Conservation (phyloP, 257 asterid species). For the Verbena officinalis region DNA sequence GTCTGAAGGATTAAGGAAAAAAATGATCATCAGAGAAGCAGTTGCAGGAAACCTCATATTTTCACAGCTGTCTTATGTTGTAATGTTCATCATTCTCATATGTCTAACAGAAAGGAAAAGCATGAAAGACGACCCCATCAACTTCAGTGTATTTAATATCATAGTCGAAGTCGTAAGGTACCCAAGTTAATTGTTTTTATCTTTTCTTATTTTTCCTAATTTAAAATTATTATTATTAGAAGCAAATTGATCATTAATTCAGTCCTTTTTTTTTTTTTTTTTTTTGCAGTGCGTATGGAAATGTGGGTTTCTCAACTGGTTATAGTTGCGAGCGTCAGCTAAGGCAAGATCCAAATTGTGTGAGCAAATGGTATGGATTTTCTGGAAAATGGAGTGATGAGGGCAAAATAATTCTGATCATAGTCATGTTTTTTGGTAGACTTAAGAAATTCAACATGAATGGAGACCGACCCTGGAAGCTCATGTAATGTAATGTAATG, state of each 20-base stretch:
- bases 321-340: constrained; percentile 61
- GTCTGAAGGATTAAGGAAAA: neutral
- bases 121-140: constrained; percentile 65
- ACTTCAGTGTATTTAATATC: constrained; percentile 65
- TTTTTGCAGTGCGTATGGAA: constrained; percentile 88
- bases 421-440: constrained; percentile 72
- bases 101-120: constrained; percentile 66
- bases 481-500: too few relatives aligned
- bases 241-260: too few relatives aligned
- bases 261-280: too few relatives aligned
- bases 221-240: neutral
- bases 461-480: constrained; percentile 73
- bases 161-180: constrained; percentile 79
- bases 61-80: constrained; percentile 64
- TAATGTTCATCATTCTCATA: constrained; percentile 50
- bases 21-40: constrained; percentile 17
- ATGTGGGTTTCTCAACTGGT: constrained; percentile 81
- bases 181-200: too few relatives aligned
- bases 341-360: constrained; percentile 50
- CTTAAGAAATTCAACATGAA: constrained; percentile 62
- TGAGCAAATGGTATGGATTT: constrained; percentile 57
- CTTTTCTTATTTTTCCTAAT: too few relatives aligned
- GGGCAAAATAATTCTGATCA: constrained; percentile 58
- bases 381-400: constrained; percentile 76
- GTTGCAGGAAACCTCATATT: constrained; percentile 43